Conservation (phyloP, 352 stramenopile species). For the Pythium chondricola region DNA sequence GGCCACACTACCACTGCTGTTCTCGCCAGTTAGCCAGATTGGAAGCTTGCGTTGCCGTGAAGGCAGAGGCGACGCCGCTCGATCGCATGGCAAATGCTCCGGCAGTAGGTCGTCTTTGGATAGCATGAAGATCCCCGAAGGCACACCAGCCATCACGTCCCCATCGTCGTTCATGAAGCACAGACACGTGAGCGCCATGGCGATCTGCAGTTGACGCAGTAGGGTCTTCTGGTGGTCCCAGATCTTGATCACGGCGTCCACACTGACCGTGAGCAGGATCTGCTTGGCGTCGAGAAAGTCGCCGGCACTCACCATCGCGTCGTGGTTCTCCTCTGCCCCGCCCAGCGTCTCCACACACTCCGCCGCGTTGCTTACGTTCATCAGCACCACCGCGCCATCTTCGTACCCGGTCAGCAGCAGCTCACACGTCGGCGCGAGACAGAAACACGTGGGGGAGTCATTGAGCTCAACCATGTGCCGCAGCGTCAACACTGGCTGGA, state of each 20-base stretch:
- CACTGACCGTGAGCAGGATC: slow-evolving; percentile 50
- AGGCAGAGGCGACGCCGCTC: too few relatives aligned
- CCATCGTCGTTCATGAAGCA: slow-evolving; percentile 65
- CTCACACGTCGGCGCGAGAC: slow-evolving; percentile 42
- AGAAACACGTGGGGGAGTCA: slow-evolving; percentile 44
- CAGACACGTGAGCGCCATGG: slow-evolving; percentile 48
- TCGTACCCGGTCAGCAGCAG: slow-evolving; percentile 55
- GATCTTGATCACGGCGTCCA: slow-evolving; percentile 67
- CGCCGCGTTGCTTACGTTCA: slow-evolving; percentile 33
- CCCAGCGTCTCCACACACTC: slow-evolving; percentile 29
- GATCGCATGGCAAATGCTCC: too few relatives aligned
- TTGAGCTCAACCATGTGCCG: slow-evolving; percentile 43
- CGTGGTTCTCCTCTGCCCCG: slow-evolving; percentile 42
- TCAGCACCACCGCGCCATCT: slow-evolving; percentile 46
- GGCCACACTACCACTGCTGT: not conserved
- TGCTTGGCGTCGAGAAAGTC: slow-evolving; percentile 59
- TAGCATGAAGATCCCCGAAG: slow-evolving; percentile 51
- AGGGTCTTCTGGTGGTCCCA: slow-evolving; percentile 59
- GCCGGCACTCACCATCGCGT: slow-evolving; percentile 46
- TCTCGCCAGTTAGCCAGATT: slow-evolving; percentile 9
- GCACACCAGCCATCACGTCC: slow-evolving; percentile 47
- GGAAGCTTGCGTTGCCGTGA: slow-evolving; percentile 3
- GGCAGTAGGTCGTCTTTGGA: slow-evolving; percentile 52
- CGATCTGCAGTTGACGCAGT: slow-evolving; percentile 49
- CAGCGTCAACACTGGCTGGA: slow-evolving; percentile 50